Evolutionary conservation across 345 rosid genomes (phyloP).

Genomic region (Brassica nigra): DNA sequence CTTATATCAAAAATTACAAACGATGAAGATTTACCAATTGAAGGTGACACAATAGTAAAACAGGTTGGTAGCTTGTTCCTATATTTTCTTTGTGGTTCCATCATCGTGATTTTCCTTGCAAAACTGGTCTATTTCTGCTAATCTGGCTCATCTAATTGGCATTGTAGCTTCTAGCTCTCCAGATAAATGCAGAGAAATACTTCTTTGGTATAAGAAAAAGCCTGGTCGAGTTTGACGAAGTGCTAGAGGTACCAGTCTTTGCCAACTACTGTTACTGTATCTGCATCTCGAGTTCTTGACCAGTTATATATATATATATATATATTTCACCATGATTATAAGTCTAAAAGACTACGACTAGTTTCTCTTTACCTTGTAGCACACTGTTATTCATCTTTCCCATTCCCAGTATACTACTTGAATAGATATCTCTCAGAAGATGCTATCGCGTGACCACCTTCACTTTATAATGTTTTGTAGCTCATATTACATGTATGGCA

Average conservation of each 20-base stretch:
- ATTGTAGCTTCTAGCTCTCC: conserved; percentile 77
- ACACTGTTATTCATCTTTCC: background rate
- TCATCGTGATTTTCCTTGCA: conserved; percentile 1
- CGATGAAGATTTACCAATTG: conserved; percentile 86
- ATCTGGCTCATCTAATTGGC: conserved; percentile 26
- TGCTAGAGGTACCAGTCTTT: conserved; percentile 64
- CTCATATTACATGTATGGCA: background rate
- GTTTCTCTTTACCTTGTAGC: conserved; percentile 6
- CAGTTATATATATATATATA: background rate
- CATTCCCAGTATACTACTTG: background rate
- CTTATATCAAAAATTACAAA: conserved; percentile 81
- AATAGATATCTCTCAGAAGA: background rate
- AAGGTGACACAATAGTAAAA: conserved; percentile 79
- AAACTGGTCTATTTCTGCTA: conserved; percentile 16
- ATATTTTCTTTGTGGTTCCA: conserved; percentile 18
- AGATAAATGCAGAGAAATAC: conserved; percentile 92
- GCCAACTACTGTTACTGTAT: conserved; percentile 7
- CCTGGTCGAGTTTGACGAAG: conserved; percentile 97
- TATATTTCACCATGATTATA: background rate
- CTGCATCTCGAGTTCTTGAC: background rate
- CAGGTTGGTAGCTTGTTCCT: conserved; percentile 55
- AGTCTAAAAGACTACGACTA: background rate
- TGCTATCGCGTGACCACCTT: background rate
- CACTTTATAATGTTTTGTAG: conserved; percentile 6
- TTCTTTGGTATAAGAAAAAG: conserved; percentile 88